phyloP scores from a whole-genome alignment of 139 green algal species.

The Micractinium sp. region DNA sequence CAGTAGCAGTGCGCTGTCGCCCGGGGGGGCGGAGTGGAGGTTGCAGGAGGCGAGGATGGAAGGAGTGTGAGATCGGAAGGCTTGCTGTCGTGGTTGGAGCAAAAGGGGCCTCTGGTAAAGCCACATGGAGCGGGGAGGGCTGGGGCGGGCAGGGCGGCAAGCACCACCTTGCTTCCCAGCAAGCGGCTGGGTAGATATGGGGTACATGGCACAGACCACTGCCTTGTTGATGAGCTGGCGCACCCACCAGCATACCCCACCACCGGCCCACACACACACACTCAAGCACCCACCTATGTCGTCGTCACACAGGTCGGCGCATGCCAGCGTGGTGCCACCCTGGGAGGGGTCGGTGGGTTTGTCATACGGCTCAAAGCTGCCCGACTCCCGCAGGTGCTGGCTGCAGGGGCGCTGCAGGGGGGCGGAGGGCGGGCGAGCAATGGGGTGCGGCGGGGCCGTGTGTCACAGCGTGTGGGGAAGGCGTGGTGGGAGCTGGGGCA shows the following conservation, averaged over 20 bases:
- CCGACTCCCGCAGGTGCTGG: constrained; percentile 33
- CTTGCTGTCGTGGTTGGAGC: background rate
- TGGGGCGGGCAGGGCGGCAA: too few relatives aligned
- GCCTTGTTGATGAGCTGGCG: background rate
- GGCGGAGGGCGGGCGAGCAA: too few relatives aligned
- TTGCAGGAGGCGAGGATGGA: too few relatives aligned
- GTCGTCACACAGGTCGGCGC: constrained; percentile 20
- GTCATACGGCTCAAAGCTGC: constrained; percentile 17
- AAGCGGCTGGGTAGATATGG: too few relatives aligned
- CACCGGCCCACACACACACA: too few relatives aligned
- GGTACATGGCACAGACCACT: too few relatives aligned
- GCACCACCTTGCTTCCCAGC: too few relatives aligned
- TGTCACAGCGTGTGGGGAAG: too few relatives aligned
- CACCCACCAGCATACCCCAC: background rate
- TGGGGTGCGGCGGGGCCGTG: too few relatives aligned
- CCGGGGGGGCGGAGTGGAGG: background rate
- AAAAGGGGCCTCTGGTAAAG: background rate
- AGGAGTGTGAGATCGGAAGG: too few relatives aligned
- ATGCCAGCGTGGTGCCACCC: constrained; percentile 1
- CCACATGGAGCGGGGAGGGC: background rate
- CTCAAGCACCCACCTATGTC: background rate
- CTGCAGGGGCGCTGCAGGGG: constrained; percentile 61
- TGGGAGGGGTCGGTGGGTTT: constrained; percentile 23
- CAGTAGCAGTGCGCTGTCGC: constrained; percentile 25
- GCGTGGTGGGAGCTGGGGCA: too few relatives aligned